Evolutionary conservation across 164 flowering plant genomes (phyloP).

Genomic region (Nelumbo lutea): DNA sequence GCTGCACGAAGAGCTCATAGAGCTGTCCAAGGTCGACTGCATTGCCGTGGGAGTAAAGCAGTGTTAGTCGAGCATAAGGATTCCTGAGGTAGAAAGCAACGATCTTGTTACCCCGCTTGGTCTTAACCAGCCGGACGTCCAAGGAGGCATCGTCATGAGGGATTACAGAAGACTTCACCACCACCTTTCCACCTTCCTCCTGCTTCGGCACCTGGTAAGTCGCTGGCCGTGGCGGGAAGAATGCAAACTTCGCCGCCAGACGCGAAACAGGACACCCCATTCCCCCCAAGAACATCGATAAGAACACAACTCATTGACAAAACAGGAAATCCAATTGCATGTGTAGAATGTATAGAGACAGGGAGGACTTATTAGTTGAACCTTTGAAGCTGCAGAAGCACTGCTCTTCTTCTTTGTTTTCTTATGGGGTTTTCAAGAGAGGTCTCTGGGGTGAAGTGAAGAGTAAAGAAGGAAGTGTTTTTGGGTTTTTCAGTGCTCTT

Average conservation of each 20-base stretch:
- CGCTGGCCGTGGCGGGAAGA: conserved; percentile 85
- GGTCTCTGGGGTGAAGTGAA: too few relatives aligned
- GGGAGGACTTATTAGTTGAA: neutral
- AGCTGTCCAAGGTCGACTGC: conserved; percentile 96
- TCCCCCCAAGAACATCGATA: conserved; percentile 19
- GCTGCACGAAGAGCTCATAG: conserved; percentile 87
- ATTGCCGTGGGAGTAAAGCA: conserved; percentile 94
- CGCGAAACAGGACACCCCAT: conserved; percentile 76
- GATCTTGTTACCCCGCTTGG: conserved; percentile 79
- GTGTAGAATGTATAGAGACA: conserved; percentile 31
- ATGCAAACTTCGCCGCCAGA: conserved; percentile 80
- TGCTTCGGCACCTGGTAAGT: conserved; percentile 58
- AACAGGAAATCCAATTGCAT: conserved; percentile 20
- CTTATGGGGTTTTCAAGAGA: too few relatives aligned
- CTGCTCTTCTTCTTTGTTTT: too few relatives aligned
- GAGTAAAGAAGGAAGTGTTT: too few relatives aligned
- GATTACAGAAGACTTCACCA: conserved; percentile 39
- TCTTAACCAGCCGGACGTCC: conserved; percentile 61
- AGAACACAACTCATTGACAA: conserved; percentile 37
- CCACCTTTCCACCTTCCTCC: conserved; percentile 53
- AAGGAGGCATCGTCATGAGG: conserved; percentile 48
- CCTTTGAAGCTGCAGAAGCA: too few relatives aligned
- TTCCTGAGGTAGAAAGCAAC: conserved; percentile 75
- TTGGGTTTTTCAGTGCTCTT: too few relatives aligned
- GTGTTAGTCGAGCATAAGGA: conserved; percentile 78